These are phyloP conservation scores for Paspalum vaginatum DNA, from an alignment of 176 grass and related monocot species.

Conservation along the genomic window DNA sequence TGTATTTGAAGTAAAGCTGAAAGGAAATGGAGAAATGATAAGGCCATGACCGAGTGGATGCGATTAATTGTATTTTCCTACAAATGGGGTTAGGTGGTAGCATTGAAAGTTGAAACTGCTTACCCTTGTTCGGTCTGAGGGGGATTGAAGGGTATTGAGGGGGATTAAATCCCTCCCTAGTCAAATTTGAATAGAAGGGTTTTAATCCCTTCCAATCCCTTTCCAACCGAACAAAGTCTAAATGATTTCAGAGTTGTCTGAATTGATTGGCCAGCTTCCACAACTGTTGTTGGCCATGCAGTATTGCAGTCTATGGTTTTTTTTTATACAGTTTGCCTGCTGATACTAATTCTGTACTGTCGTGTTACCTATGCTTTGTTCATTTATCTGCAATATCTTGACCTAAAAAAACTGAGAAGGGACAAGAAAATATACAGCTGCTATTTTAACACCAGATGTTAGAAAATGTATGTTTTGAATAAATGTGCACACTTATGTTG, in stretches of 20 bases:
- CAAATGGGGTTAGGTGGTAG: background rate
- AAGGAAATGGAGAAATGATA: conserved; percentile 28
- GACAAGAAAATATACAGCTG: background rate
- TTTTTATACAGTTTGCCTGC: background rate
- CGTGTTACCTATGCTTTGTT: background rate
- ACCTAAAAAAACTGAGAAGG: background rate
- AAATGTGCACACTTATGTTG: background rate
- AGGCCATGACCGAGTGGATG: conserved; percentile 28
- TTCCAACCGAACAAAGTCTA: too few species aligned
- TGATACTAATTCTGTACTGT: background rate
- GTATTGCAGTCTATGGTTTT: background rate
- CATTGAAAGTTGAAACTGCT: conserved; percentile 24
- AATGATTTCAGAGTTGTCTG: conserved; percentile 13
- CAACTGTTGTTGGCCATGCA: background rate
- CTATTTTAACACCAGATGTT: background rate
- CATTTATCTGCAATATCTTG: background rate
- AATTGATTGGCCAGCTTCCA: conserved; percentile 36
- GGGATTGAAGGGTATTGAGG: too few species aligned
- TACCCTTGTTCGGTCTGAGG: too few species aligned
- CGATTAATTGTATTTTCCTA: conserved; percentile 45
- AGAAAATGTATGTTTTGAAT: background rate
- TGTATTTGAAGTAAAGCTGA: conserved; percentile 33
- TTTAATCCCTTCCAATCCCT: too few species aligned
- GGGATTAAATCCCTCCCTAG: too few species aligned
- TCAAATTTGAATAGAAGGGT: too few species aligned